Conservation (phyloP, 352 stramenopile species). For the Phytophthora citrophthora region DNA sequence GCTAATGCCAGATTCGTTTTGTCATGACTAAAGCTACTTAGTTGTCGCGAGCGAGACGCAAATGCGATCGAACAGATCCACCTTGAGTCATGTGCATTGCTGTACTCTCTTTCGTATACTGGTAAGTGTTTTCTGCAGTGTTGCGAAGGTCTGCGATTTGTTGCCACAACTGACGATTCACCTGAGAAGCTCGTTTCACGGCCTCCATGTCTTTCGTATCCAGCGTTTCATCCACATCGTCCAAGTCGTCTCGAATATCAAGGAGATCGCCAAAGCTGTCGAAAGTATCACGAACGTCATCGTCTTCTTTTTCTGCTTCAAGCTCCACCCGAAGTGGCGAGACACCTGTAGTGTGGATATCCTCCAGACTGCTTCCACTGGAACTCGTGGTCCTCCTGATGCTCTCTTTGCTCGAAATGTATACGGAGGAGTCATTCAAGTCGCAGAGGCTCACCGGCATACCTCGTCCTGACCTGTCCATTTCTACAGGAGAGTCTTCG, state of each 20-base stretch:
- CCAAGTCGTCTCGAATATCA: conserved; percentile 35
- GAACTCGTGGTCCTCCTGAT: conserved; percentile 43
- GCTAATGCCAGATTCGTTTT: conserved; percentile 13
- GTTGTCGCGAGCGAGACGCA: conserved; percentile 3
- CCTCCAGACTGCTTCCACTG: conserved; percentile 38
- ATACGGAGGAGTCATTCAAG: conserved; percentile 18
- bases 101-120: conserved; percentile 53
- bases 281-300: conserved; percentile 33
- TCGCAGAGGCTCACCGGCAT: conserved; percentile 26
- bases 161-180: conserved; percentile 47
- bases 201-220: conserved; percentile 51
- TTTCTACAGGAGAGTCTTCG: conserved; percentile 17
- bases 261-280: conserved; percentile 43
- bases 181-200: conserved; percentile 35
- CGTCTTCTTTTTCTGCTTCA: conserved; percentile 34
- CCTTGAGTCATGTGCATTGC: conserved; percentile 42
- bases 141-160: conserved; percentile 56
- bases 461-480: conserved; percentile 24
- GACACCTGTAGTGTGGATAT: conserved; percentile 7
- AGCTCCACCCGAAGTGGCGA: conserved; percentile 18
- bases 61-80: conserved; percentile 14
- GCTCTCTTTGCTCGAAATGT: conserved; percentile 37
- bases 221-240: conserved; percentile 48
- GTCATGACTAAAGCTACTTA: conserved; percentile 14
- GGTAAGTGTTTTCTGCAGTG: conserved; percentile 54